phyloP scores from a whole-genome alignment of 345 rosid species.

The Alliaria petiolata region DNA sequence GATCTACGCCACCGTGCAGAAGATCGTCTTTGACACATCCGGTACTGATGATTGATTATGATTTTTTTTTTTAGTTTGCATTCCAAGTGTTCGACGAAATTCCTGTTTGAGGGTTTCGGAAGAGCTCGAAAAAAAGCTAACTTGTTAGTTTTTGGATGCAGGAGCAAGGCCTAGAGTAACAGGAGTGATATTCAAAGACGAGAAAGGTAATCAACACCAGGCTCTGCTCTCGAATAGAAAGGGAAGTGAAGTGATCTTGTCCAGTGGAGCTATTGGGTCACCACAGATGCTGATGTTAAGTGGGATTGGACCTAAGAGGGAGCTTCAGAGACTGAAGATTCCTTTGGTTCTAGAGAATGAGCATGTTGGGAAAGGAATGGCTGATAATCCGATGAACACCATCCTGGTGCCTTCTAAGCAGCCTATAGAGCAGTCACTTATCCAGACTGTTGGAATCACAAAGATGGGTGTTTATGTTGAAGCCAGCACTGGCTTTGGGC shows the following conservation, averaged over 20 bases:
- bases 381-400: constrained; percentile 91
- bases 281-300: constrained; percentile 90
- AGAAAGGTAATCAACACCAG: constrained; percentile 65
- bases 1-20: constrained; percentile 77
- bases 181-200: constrained; percentile 84
- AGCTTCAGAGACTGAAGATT: constrained; percentile 61
- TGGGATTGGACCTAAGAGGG: constrained; percentile 79
- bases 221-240: constrained; percentile 48
- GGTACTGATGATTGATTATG: constrained; percentile 43
- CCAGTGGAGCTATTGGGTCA: constrained; percentile 84
- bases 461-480: constrained; percentile 86
- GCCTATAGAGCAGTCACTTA: constrained; percentile 63
- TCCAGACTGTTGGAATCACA: constrained; percentile 92
- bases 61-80: neutral
- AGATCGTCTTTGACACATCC: constrained; percentile 59
- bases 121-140: neutral
- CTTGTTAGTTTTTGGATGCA: constrained; percentile 7
- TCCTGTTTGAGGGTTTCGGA: neutral
- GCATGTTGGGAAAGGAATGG: constrained; percentile 86
- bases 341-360: constrained; percentile 53
- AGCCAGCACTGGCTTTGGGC: constrained; percentile 91
- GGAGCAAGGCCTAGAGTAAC: constrained; percentile 67
- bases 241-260: constrained; percentile 74
- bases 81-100: constrained; percentile 2
- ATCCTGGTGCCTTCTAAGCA: constrained; percentile 68